Evolutionary conservation across 2,329 filamentous ascomycete species (phyloP), one percentile per base, ranked within the genome.

Genomic region (Fusarium multiceps): DNA sequence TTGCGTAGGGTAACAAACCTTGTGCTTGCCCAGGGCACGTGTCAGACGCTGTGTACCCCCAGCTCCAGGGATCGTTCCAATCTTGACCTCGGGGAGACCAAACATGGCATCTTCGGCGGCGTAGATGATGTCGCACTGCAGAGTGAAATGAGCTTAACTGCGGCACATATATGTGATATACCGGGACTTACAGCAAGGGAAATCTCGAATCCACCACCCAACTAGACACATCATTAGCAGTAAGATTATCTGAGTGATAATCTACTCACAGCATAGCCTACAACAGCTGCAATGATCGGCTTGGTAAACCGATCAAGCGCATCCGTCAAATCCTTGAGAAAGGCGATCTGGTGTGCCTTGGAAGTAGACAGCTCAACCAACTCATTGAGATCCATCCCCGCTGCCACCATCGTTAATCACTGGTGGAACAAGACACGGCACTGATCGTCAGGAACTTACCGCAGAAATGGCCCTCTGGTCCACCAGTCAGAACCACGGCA

Each of bases 41-140:
- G 77, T 76, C 27, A 79, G 59, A 9, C 78, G 72, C 34, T 79
- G 78, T 6, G 78, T 79, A 37, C 78, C 78, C 13, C 78, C 78
- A 16, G 77, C 77, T 23, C 78, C 78, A 14, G 78, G 78, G 28
- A 79, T 78, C 1, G 76, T 74, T 27, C 78, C 78, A 28, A 79
- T 77, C 59, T 75, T 79, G 49, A 79, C 75, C 59, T 79, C 78
- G n/a, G 78, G 78, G 12, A 79, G 73, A 6, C 78, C 78, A 47
- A 80, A 79, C n/a, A 68, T 69, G 61, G 76, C 72, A 56, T 66
- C 66, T 43, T 75, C 66, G 20, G 77, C 75, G 16, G 78, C 74
- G 54, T 77, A 78, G 46, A 79, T 78, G 27, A 79, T 74, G 27
- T 79, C 78, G 60, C 77, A 79, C 77, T 79, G 28, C 10, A 11